Evolutionary conservation across 1,284 basidiomycete species (phyloP).

Genomic region (Puccinia novopanici): DNA sequence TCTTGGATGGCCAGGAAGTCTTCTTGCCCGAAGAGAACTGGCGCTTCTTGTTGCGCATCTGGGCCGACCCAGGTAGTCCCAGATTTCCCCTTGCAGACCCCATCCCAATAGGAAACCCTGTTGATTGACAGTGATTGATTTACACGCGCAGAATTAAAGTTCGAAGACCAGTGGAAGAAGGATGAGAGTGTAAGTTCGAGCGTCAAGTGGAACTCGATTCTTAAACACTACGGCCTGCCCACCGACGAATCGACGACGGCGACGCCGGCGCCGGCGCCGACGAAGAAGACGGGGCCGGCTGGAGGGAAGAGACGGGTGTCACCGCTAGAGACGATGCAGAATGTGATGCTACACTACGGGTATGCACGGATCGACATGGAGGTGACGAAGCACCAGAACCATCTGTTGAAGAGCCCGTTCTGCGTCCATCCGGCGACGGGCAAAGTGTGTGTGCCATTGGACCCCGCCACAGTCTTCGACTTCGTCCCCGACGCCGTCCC

Average conservation of each 20-base stretch:
- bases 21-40: conserved; percentile 74
- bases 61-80: conserved; percentile 70
- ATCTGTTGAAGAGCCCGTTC: conserved; percentile 96
- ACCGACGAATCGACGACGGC: too few relatives aligned
- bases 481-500: conserved; percentile 87
- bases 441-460: conserved; percentile 87
- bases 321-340: conserved; percentile 61
- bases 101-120: too few relatives aligned
- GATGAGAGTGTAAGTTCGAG: neutral
- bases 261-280: too few relatives aligned
- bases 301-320: too few relatives aligned
- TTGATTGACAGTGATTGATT: too few relatives aligned
- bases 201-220: conserved; percentile 3
- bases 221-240: neutral
- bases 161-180: neutral
- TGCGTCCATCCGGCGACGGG: conserved; percentile 91
- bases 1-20: conserved; percentile 82
- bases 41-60: conserved; percentile 72
- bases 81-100: too few relatives aligned
- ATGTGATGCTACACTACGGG: conserved; percentile 89
- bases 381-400: conserved; percentile 95
- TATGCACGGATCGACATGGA: conserved; percentile 96
- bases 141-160: neutral
- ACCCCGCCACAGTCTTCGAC: conserved; percentile 72
- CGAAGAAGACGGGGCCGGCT: too few relatives aligned